Evolutionary conservation across 805 yeast genomes (phyloP).

Genomic region (Spathaspora sp.): DNA sequence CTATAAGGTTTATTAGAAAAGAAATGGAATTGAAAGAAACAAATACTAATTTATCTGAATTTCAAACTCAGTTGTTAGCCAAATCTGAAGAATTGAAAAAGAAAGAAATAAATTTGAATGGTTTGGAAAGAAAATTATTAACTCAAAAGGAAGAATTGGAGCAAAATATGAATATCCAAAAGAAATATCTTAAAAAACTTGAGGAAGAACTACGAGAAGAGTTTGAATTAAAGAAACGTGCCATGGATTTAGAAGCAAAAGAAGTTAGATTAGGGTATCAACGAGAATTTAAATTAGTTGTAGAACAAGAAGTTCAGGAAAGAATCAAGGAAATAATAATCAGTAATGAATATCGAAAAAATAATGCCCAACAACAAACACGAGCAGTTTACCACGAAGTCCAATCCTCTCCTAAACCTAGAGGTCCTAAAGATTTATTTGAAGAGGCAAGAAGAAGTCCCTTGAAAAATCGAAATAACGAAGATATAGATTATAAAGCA

Average conservation of each 20-base stretch:
- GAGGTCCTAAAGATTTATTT: conserved; percentile 39
- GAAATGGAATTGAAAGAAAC: conserved; percentile 64
- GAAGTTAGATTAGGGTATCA: conserved; percentile 60
- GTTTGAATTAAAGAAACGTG: conserved; percentile 38
- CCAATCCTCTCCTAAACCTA: conserved; percentile 22
- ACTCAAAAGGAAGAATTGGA: conserved; percentile 34
- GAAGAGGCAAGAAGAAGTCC: conserved; percentile 30
- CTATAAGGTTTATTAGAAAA: conserved; percentile 67
- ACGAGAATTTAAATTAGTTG: conserved; percentile 66
- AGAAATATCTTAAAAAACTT: conserved; percentile 26
- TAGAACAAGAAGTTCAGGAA: conserved; percentile 68
- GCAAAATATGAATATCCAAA: conserved; percentile 33
- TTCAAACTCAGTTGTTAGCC: conserved; percentile 32
- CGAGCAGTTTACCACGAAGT: conserved; percentile 1
- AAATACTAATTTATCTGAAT: conserved; percentile 28
- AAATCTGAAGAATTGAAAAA: conserved; percentile 47
- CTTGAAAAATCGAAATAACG: conserved; percentile 32
- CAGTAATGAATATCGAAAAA: conserved; percentile 16
- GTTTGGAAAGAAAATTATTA: conserved; percentile 32
- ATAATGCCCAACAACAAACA: conserved; percentile 11
- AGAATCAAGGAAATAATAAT: conserved; percentile 37
- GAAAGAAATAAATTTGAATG: conserved; percentile 49
- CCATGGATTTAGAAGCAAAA: conserved; percentile 59
- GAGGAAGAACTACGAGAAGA: conserved; percentile 46
- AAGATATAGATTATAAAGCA: conserved; percentile 20